Base-by-base conservation (phyloP, 257 asterid genomes). In the Solanum tarapatanum region DNA sequence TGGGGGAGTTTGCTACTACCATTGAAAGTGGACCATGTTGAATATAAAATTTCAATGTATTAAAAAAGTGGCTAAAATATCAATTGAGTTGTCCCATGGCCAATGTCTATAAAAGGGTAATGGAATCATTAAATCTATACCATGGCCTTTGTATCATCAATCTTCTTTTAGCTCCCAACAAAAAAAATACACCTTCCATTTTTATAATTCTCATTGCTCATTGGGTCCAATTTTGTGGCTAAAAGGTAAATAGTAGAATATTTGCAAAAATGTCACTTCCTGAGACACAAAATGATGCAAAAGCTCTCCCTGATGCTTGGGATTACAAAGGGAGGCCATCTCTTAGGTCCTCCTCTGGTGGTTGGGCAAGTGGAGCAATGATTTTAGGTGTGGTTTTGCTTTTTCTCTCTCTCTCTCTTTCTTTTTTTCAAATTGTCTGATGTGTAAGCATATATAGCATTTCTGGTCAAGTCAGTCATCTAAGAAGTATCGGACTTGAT, bases 311-410 rank as follows among this genome's bases (percentile, higher is more conserved):
- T 3, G 95, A 94, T 73, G 95, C 95, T 75, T 93, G 93, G 95
- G 95, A 93, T 91, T 93, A 90, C 93, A 93, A 92, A 86, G 95
- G 96, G 89, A 92, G 95, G 70, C 88, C 92, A 48, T 91, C 94
- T 88, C n/a, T 90, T 86, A 85, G 75, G 45, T 91, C 96, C 87
- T 84, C 90, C 75, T 88, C 94, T 88, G 96, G 96, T 86, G 94
- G 96, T 48, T 93, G 96, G 96, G 30, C 89, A 41, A 75, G 92
- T 70, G 93, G 93, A 36, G 95, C 96, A 90, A 93, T 91, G 94
- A 93, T 93, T 88, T 92, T 93, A 58, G 96, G 95, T 93, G 58
- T 28, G 85, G 9, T 17, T 62, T 11, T 41, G 5, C 4, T 10
- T 9, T 80, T 0, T 41, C 11, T 30, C 4, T 16, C 26, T 39